These are phyloP conservation scores for Coemansia javaensis DNA, from an alignment of 192 early-diverging fungal genomes.

Conservation along the genomic window DNA sequence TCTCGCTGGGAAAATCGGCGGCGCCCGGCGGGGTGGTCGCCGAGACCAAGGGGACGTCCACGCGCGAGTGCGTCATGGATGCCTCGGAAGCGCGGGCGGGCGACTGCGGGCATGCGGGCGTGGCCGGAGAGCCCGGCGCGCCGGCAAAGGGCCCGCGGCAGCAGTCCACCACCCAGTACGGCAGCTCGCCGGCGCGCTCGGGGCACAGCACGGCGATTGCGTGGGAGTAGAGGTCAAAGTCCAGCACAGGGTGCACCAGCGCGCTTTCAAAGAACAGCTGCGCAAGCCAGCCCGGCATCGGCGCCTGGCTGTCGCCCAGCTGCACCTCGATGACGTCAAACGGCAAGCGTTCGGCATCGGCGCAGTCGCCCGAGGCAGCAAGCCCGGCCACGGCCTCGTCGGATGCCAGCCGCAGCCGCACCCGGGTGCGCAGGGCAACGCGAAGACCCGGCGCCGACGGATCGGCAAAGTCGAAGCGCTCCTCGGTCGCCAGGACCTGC, in stretches of 20 bases:
- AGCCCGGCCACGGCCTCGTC: slow-evolving; percentile 6
- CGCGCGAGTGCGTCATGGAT: not conserved
- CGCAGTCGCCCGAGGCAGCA: not conserved
- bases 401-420: slow-evolving; percentile 8
- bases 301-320: slow-evolving; percentile 1
- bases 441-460: slow-evolving; percentile 8
- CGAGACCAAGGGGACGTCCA: slow-evolving; percentile 14
- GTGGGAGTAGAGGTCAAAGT: slow-evolving; percentile 45
- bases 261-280: slow-evolving; percentile 37
- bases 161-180: slow-evolving; percentile 46
- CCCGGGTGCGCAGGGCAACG: slow-evolving; percentile 27
- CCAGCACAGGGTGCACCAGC: slow-evolving; percentile 34
- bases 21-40: not conserved
- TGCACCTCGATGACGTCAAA: slow-evolving; percentile 34
- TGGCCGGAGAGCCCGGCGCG: not conserved
- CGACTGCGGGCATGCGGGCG: too few relatives aligned
- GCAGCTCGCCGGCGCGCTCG: slow-evolving; percentile 7
- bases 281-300: slow-evolving; percentile 35
- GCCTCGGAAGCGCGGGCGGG: too few relatives aligned
- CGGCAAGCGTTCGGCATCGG: slow-evolving; percentile 1
- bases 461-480: slow-evolving; percentile 32
- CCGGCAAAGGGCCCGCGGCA: slow-evolving; percentile 8
- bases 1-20: slow-evolving; percentile 1
- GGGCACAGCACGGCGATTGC: slow-evolving; percentile 18
- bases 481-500: slow-evolving; percentile 17